Evolutionary conservation across 345 rosid species (phyloP).

Genomic region (Fremontodendron californicum): DNA sequence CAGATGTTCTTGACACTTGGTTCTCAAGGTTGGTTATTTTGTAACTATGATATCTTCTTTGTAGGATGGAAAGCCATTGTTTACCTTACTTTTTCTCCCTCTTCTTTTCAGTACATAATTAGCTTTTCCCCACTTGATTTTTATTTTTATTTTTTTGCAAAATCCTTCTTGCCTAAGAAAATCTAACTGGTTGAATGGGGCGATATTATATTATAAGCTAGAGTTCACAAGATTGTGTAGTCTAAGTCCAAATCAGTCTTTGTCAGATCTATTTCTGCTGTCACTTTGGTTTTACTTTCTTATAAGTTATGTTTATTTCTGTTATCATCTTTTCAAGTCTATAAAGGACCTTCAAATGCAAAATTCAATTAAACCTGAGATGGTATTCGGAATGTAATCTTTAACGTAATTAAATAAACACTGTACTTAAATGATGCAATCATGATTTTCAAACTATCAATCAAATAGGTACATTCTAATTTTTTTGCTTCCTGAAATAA

Average conservation of each 20-base stretch:
- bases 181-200: neutral
- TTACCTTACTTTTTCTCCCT: neutral
- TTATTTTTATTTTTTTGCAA: neutral
- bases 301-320: neutral
- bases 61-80: neutral
- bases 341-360: neutral
- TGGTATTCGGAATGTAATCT: neutral
- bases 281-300: constrained; percentile 6
- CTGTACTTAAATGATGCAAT: neutral
- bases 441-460: neutral
- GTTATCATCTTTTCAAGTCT: neutral
- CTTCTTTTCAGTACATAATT: neutral
- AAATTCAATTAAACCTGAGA: neutral
- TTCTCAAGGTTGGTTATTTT: constrained; percentile 76
- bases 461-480: neutral
- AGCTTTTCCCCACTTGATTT: neutral
- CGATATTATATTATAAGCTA: neutral
- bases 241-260: neutral
- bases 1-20: constrained; percentile 99
- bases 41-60: neutral
- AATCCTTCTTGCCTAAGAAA: neutral
- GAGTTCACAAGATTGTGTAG: neutral
- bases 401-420: neutral
- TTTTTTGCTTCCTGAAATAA: neutral
- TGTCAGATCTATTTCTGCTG: neutral